Evolutionary conservation across 1,284 basidiomycete species (phyloP).

Genomic region (Boletus coffeatus): DNA sequence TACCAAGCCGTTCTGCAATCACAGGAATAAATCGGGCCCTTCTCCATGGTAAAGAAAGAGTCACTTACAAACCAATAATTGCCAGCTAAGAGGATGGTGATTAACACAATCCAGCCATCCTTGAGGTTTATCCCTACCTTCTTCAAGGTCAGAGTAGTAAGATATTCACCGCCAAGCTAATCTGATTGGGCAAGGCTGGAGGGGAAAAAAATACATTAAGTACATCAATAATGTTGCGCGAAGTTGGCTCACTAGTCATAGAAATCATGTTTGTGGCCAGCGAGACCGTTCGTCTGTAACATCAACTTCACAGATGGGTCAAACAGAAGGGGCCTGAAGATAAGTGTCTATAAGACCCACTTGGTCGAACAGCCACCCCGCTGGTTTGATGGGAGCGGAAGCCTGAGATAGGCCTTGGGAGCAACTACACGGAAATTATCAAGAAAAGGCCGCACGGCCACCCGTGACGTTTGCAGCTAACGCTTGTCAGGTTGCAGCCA

Average conservation of each 20-base stretch:
- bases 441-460: neutral
- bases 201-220: too few species aligned
- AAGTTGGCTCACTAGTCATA: conserved; percentile 2
- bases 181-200: conserved; percentile 3
- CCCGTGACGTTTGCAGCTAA: neutral
- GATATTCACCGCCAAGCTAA: conserved; percentile 4
- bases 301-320: neutral
- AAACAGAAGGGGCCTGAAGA: neutral
- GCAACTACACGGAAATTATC: neutral
- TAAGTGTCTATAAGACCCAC: neutral
- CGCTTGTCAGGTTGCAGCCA: neutral
- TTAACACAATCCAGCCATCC: neutral
- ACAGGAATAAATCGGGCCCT: neutral
- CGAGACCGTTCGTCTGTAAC: conserved; percentile 4
- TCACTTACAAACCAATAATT: conserved; percentile 5
- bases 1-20: conserved; percentile 3
- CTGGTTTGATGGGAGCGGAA: conserved; percentile 3
- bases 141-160: neutral
- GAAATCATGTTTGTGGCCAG: conserved; percentile 5
- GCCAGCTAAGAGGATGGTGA: neutral
- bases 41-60: neutral
- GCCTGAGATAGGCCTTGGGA: neutral
- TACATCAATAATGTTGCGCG: too few species aligned
- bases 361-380: conserved; percentile 4
- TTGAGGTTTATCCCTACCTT: neutral